Evolutionary conservation across 2,329 filamentous ascomycete species (phyloP), one percentile per base, ranked within the genome.

Genomic region (Aspergillus terreus): DNA sequence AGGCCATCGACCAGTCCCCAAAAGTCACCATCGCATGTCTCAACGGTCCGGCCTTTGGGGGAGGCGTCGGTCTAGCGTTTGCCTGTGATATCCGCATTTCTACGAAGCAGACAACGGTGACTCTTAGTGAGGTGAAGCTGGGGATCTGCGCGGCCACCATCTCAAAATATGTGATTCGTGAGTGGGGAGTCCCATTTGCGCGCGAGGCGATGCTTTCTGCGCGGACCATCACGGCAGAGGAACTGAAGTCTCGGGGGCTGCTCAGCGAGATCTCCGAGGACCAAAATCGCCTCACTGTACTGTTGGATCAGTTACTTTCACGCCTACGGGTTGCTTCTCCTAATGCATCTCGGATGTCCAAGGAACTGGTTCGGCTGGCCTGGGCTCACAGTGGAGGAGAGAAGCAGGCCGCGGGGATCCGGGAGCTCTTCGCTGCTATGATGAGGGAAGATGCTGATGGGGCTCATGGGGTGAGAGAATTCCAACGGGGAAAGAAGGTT

Each of bases 61-160:
- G 72, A 1, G 75, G 75, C 0, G 71, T 76, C 2, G 75, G 75
- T 0, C 59, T 78, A 0, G 72, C 71, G 0, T 75, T 76, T 55
- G 63, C 65, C 1, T 77, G 73, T 55, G 74, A 77, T 49, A 58
- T 76, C 10, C 64, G 73, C 4, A 44, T 61, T 6, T 60, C 50
- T 4, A 46, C 53, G 1, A 44, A 50, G 4, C 25, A 40, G 3
- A 60, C 63, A 1, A 57, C 49, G 1, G 43, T 66, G 9, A 72
- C 64, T 1, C 58, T 77, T 4, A 74, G 66, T 52, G 74, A 77
- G 44, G 71, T 69, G 4, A 75, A 71, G 46, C 46, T 56, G 21
- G 54, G 54, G 3, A 30, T 46, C 3, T 46, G 44, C 17, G 25
- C 44, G 6, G 44, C 44, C 1, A 46, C 44, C 10, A 46, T 46